Evolutionary conservation across 2,329 filamentous ascomycete genomes (phyloP), one percentile per base, ranked within the genome.

Genomic region (Albophoma yamanashiensis): DNA sequence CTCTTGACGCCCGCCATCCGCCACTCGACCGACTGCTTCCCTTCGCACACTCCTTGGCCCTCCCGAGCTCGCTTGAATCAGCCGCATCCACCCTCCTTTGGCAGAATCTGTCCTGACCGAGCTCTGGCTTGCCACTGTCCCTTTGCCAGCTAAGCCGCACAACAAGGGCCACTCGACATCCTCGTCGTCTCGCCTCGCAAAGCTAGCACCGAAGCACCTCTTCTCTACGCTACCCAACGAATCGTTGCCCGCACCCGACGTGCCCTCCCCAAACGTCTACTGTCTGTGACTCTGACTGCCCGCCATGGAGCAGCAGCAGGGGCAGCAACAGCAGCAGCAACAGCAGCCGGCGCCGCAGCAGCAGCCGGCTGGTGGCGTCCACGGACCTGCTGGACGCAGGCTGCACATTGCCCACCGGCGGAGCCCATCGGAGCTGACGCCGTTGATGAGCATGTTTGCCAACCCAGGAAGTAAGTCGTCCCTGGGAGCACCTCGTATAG

Each of bases 331-430:
- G 61, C 64, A 67, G 63, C 74, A 73, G 62, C 73, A 74, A 66
- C 75, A 71, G 59, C 69, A 70, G 64, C 72, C 87, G 71, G 85
- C 86, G 63, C 74, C 74, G 67, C 75, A 76, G 62, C 77, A 76
- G 71, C 77, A 77, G 70, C 76, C 77, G 70, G 69, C 78, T 66
- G 80, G 80, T 71, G 83, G 83, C 70, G 82, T 86, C 62, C 80
- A 80, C 73, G 92, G 91, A 68, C 90, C 91, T 70, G 78, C 88
- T 73, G 92, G 92, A 72, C 92, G 93, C 73, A 89, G 92, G 74
- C 85, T 97, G 74, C 92, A 97, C 80, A 97, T 97, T 78, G 93
- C 93, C 71, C 93, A 97, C 81, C 89, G 93, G 73, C 88, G 93
- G 77, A 97, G 92, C 79, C 94, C 93, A 66, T 97, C 94, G 67